Conservation (phyloP, 1,139 yeast species). For the Spathaspora sp. region DNA sequence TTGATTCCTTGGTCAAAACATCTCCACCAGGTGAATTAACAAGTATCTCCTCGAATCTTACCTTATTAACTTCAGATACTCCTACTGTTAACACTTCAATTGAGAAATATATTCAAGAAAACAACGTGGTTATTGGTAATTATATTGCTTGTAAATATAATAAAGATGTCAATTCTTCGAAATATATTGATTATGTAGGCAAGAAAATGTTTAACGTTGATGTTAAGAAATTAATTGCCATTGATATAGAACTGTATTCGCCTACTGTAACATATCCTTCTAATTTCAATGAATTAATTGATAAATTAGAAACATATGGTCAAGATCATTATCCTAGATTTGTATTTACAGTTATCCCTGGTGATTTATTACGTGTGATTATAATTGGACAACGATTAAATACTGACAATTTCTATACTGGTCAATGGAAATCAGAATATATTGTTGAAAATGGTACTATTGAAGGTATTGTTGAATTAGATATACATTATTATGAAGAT, state of each 20-base stretch:
- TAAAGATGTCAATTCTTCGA: constrained; percentile 32
- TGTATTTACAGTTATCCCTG: constrained; percentile 46
- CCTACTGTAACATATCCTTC: constrained; percentile 25
- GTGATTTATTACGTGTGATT: constrained; percentile 36
- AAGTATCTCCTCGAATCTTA: constrained; percentile 28
- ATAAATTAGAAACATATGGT: constrained; percentile 39
- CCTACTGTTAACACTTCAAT: constrained; percentile 29
- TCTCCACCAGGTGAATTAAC: constrained; percentile 46
- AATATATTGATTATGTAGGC: constrained; percentile 38
- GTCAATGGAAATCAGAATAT: constrained; percentile 81
- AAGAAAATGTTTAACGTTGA: constrained; percentile 63
- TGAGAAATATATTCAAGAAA: constrained; percentile 28
- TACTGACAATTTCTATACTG: constrained; percentile 82
- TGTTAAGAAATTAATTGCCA: constrained; percentile 42
- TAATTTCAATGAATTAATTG: constrained; percentile 29
- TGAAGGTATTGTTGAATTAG: constrained; percentile 59
- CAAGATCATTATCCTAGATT: constrained; percentile 54
- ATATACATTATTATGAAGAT: constrained; percentile 92
- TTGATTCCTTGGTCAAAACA: constrained; percentile 34
- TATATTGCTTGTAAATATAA: constrained; percentile 37
- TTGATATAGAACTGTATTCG: constrained; percentile 49
- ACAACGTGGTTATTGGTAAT: constrained; percentile 28
- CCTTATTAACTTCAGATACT: constrained; percentile 19
- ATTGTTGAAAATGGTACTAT: constrained; percentile 33
- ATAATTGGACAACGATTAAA: constrained; percentile 74